These are phyloP conservation scores for Botrytis byssoidea DNA, from an alignment of 2,329 filamentous ascomycete species.

Conservation along the genomic window DNA sequence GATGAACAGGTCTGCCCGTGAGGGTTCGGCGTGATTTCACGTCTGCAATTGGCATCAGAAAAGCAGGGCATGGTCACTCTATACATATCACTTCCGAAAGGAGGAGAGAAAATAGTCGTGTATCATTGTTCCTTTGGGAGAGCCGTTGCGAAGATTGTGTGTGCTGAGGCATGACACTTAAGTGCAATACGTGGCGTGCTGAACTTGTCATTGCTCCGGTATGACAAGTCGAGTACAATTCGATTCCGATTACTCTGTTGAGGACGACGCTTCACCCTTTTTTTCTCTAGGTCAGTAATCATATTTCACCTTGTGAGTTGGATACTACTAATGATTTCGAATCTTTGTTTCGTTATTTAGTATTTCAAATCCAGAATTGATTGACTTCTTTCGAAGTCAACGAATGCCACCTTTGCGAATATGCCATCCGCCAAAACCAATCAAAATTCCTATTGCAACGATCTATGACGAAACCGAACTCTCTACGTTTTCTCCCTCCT, in stretches of 20 bases:
- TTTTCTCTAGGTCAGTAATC: conserved; percentile 33
- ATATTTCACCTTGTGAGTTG: conserved; percentile 21
- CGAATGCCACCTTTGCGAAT: neutral
- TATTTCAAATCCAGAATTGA: neutral
- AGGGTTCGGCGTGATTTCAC: conserved; percentile 80
- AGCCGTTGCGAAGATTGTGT: conserved; percentile 94
- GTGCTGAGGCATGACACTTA: conserved; percentile 65
- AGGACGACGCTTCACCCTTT: conserved; percentile 38
- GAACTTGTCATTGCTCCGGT: conserved; percentile 32
- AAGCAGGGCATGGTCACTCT: conserved; percentile 58
- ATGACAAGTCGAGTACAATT: conserved; percentile 38
- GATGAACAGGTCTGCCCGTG: conserved; percentile 66
- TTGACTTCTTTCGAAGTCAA: neutral
- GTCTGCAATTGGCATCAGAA: conserved; percentile 93
- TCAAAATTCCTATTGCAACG: neutral
- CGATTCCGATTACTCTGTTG: conserved; percentile 44
- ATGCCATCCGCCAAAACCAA: no score
- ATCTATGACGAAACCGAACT: neutral
- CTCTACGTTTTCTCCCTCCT: neutral
- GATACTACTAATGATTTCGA: conserved; percentile 38
- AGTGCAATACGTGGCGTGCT: conserved; percentile 94
- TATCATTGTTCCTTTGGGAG: conserved; percentile 70
- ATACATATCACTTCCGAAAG: conserved; percentile 35
- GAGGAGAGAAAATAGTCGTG: conserved; percentile 41
- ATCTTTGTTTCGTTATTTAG: neutral